Base-by-base conservation (phyloP, 495 filamentous ascomycete species). In the Neurospora sp. region DNA sequence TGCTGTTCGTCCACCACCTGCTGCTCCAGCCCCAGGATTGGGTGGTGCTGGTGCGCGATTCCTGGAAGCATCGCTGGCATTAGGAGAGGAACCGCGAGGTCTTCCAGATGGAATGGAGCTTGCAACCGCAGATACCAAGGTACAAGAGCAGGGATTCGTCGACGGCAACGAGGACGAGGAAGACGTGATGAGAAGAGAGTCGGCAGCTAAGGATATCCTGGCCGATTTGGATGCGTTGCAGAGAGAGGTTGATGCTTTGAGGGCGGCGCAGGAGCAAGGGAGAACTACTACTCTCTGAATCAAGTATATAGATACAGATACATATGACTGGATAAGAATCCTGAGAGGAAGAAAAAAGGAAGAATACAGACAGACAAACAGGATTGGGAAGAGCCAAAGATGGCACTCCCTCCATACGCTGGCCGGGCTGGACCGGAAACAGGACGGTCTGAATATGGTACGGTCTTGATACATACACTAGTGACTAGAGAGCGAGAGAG, bases 191-290 rank as follows among this genome's bases (percentile, higher is more conserved):
- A 31, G 35, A 48, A 12, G 68, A 48, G 38, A 38, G 39, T 41
- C 73, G 61, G 73, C 59, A 68, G 84, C 83, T 5, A 83, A 81
- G 40, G 88, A 91, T 77, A 89, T 92, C 48, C 74, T 93, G 72
- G 91, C 90, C 3, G 90, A 92, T 81, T 81, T 93, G 42, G 84
- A 87, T 8, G 87, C 88, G 68, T 79, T 93, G 72, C 91, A 91
- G 79, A 87, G 85, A 79, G 91, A 93, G 78, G 91, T 93, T 65
- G 91, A 93, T 81, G 89, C 88, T 68, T 78, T 92, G 41, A 85
- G 89, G 74, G 89, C 53, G 6, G 53, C 53, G 14, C 53, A 65
- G 27, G 53, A 65, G 53, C 53, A 65, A 7, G 22, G 27, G 53
- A 35, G 53, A 14, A 7, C n/a, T 22, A 44, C 20, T 12, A 53